A percentile compares a stretch with the other conserved stretches of the same genome.
Evolutionary conservation across 495 filamentous ascomycete species (phyloP).

Genomic region (Hyaloscypha bicolor): DNA sequence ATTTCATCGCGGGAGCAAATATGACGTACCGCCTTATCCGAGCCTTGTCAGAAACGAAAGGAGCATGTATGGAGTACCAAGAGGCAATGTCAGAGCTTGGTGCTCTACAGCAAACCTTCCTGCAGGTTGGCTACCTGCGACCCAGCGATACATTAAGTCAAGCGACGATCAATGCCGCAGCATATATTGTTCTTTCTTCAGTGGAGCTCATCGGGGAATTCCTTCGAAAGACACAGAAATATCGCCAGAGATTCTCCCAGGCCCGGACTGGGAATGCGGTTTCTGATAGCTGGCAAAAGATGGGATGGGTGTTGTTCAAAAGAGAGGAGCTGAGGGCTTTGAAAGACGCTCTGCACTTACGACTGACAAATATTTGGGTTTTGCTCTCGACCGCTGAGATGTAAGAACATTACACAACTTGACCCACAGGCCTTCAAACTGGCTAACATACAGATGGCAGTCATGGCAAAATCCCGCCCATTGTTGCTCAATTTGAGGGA

Average conservation of each 20-base stretch:
- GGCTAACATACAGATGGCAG: too few species aligned
- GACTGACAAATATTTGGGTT: not conserved
- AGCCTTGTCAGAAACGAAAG: slow-evolving; percentile 13
- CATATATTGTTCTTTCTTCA: not conserved
- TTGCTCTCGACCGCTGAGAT: slow-evolving; percentile 1
- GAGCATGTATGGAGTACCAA: slow-evolving; percentile 10
- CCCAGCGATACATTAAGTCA: not conserved
- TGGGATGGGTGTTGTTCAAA: slow-evolving; percentile 10
- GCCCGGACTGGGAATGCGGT: not conserved
- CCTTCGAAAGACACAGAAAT: not conserved
- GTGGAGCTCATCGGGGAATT: slow-evolving; percentile 3
- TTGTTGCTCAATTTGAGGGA: too few species aligned
- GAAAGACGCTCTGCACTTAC: slow-evolving; percentile 2
- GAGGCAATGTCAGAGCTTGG: slow-evolving; percentile 10
- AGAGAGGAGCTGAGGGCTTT: slow-evolving; percentile 3
- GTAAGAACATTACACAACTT: not conserved
- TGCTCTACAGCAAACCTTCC: slow-evolving; percentile 7
- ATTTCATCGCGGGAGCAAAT: slow-evolving; percentile 17
- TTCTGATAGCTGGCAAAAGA: slow-evolving; percentile 8
- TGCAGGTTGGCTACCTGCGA: slow-evolving; percentile 5
- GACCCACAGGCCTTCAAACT: too few species aligned
- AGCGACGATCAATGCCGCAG: slow-evolving; percentile 13
- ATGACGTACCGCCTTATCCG: slow-evolving; percentile 1
- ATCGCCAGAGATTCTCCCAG: not conserved
- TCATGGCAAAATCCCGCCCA: too few species aligned